Conservation (phyloP, 2,329 filamentous ascomycete genomes). For the Balansia obtecta region DNA sequence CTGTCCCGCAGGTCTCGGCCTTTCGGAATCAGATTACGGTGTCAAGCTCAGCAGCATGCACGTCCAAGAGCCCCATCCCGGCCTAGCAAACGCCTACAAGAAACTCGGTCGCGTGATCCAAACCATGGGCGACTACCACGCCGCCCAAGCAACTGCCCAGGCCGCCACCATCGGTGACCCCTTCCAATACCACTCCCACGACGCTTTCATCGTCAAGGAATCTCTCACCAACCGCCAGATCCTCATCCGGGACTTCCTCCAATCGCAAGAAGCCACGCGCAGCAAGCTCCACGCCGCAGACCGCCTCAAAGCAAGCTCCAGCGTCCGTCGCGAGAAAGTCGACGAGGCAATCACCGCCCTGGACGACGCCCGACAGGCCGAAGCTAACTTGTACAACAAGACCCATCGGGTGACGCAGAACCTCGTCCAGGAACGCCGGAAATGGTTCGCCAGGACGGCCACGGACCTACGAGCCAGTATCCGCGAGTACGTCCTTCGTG, state of each 20-base stretch:
- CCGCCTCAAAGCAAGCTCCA: constrained; percentile 74
- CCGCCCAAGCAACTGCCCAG: constrained; percentile 91
- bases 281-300: constrained; percentile 79
- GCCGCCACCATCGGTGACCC: constrained; percentile 90
- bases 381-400: constrained; percentile 72
- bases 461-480: constrained; percentile 74
- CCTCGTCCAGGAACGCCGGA: constrained; percentile 74
- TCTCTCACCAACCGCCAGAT: constrained; percentile 97
- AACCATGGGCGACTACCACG: constrained; percentile 87
- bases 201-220: constrained; percentile 97
- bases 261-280: constrained; percentile 76
- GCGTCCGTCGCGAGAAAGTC: constrained; percentile 86
- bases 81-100: constrained; percentile 79
- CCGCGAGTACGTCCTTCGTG: constrained; percentile 82
- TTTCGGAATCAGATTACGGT: constrained; percentile 86
- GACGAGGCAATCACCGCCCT: constrained; percentile 90
- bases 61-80: constrained; percentile 80
- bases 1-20: constrained; percentile 56
- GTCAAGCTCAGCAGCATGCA: constrained; percentile 80
- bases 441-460: constrained; percentile 80
- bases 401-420: constrained; percentile 83
- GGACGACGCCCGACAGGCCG: constrained; percentile 74
- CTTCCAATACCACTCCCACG: constrained; percentile 85
- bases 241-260: constrained; percentile 79
- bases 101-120: constrained; percentile 93